Evolutionary conservation across 768 basidiomycete genomes (phyloP).

Genomic region (Psilocybe sp.): DNA sequence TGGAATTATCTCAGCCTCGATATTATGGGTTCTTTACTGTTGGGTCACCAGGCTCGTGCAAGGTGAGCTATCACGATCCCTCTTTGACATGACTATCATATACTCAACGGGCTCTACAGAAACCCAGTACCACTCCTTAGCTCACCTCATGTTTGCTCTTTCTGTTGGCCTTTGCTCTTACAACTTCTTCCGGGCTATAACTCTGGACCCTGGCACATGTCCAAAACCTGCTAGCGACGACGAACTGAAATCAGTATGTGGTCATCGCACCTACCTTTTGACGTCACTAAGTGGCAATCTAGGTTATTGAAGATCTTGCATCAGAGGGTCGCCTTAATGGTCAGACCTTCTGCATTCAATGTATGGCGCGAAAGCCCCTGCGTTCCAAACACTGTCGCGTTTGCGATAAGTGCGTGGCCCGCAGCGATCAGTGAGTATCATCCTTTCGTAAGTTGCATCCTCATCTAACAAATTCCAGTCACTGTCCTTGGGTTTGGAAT

Average conservation of each 20-base stretch:
- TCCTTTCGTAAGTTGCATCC: background rate
- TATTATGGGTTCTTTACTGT: conserved; percentile 82
- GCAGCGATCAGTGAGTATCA: conserved; percentile 84
- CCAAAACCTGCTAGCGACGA: conserved; percentile 78
- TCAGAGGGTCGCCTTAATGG: conserved; percentile 88
- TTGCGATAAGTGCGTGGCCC: conserved; percentile 85
- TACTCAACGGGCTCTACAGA: conserved; percentile 38
- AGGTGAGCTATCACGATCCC: conserved; percentile 42
- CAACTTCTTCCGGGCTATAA: conserved; percentile 90
- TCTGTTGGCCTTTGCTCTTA: conserved; percentile 70
- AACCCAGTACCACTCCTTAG: conserved; percentile 70
- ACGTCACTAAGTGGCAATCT: background rate
- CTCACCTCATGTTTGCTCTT: conserved; percentile 76
- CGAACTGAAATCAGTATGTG: conserved; percentile 80
- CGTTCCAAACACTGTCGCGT: conserved; percentile 94
- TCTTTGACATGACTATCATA: background rate
- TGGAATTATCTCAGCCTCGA: conserved; percentile 81
- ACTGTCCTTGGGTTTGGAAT: conserved; percentile 99
- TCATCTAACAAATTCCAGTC: conserved; percentile 42
- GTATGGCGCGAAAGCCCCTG: conserved; percentile 91
- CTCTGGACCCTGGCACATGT: conserved; percentile 86
- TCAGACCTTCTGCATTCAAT: conserved; percentile 93
- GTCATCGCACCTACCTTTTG: background rate
- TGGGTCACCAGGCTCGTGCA: conserved; percentile 79
- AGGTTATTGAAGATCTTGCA: conserved; percentile 91